Conservation (phyloP, 148 eudicot species). For the Diospyros kaki region DNA sequence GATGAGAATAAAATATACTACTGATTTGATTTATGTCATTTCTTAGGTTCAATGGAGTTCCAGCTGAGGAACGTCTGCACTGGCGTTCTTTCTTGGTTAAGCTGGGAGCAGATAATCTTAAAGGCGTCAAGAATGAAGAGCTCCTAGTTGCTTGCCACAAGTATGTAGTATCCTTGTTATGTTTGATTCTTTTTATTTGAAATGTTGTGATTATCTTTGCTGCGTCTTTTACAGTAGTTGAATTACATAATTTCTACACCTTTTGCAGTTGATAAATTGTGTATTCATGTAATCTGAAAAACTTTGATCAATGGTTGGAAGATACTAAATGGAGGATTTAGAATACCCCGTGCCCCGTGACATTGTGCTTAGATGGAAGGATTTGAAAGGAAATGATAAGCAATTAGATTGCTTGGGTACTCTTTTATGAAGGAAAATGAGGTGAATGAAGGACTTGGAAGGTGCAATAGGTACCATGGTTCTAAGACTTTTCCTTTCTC, state of each 20-base stretch:
- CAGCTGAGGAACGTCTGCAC: conserved; percentile 93
- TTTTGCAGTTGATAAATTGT: not conserved
- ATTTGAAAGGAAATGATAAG: no score
- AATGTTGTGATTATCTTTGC: not conserved
- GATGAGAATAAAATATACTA: no score
- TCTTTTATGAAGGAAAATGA: no score
- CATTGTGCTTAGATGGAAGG: no score
- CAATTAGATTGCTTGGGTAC: no score
- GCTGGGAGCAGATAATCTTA: conserved; percentile 90
- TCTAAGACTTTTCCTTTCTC: no score
- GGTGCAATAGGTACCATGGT: no score
- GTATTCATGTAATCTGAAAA: conserved; percentile 4
- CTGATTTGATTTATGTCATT: not conserved
- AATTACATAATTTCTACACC: not conserved
- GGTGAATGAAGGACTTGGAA: no score
- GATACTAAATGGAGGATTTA: not conserved
- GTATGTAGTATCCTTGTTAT: conserved; percentile 37
- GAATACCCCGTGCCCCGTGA: not conserved
- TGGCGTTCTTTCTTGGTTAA: conserved; percentile 97
- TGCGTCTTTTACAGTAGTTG: no score
- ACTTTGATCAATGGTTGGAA: not conserved
- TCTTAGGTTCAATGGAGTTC: conserved; percentile 93
- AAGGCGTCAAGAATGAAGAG: conserved; percentile 90
- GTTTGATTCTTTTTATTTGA: not conserved
- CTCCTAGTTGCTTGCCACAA: conserved; percentile 98